A percentile compares a stretch with the other conserved stretches of the same genome.
These are phyloP conservation scores for Zoysia pacifica DNA, from an alignment of 176 grass and related monocot genomes.

Conservation along the genomic window DNA sequence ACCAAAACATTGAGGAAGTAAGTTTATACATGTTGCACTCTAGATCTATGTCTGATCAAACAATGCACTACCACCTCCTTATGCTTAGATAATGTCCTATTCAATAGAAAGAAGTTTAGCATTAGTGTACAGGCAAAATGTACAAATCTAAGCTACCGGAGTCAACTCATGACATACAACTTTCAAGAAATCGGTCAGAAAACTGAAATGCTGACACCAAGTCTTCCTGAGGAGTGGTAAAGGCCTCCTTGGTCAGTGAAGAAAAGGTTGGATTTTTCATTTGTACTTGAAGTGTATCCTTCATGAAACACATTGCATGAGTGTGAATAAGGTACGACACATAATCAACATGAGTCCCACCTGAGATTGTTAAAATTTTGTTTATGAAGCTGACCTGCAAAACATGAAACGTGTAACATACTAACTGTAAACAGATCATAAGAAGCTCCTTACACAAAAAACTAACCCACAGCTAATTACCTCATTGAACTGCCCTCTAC, in stretches of 20 bases:
- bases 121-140: neutral
- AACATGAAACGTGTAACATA: neutral
- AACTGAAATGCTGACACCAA: constrained; percentile 79
- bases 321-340: constrained; percentile 69
- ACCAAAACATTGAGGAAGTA: too few relatives aligned
- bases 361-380: constrained; percentile 70
- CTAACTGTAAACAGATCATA: neutral
- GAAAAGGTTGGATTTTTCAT: constrained; percentile 91
- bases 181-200: constrained; percentile 58
- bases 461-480: constrained; percentile 16
- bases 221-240: constrained; percentile 77
- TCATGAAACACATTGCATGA: constrained; percentile 39
- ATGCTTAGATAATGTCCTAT: too few relatives aligned
- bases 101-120: constrained; percentile 3
- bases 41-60: too few relatives aligned
- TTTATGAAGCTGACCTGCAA: constrained; percentile 92
- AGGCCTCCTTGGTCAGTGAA: constrained; percentile 91
- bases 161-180: constrained; percentile 41
- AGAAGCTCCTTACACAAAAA: neutral
- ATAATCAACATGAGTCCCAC: constrained; percentile 84
- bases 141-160: neutral
- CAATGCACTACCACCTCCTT: too few relatives aligned
- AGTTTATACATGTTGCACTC: too few relatives aligned
- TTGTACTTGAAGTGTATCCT: constrained; percentile 46
- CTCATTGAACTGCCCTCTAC: constrained; percentile 95